Percentiles rank a stretch among this genome's conserved stretches.
These are phyloP conservation scores for Beauveria sp. DNA, from an alignment of 2,329 filamentous ascomycete species.

Conservation along the genomic window DNA sequence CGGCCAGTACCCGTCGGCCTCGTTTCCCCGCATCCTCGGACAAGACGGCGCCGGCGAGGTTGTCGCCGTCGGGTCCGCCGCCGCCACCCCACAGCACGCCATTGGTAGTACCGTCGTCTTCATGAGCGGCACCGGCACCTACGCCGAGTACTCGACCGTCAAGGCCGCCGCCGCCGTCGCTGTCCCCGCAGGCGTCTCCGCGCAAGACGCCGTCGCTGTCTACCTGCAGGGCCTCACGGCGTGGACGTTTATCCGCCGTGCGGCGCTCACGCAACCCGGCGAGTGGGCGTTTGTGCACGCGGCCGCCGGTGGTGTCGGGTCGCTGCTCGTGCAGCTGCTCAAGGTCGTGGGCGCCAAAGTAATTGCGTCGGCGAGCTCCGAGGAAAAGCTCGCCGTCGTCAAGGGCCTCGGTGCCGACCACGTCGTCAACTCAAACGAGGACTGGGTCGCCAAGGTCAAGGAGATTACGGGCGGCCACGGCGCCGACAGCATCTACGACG, in stretches of 20 bases:
- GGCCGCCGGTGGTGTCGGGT: constrained; percentile 74
- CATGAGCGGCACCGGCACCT: constrained; percentile 41
- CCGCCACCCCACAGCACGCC: constrained; percentile 45
- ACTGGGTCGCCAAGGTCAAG: constrained; percentile 48
- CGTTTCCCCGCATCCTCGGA: constrained; percentile 67
- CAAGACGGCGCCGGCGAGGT: constrained; percentile 71
- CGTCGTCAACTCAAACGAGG: constrained; percentile 62
- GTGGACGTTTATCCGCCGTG: constrained; percentile 69
- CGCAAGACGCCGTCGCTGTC: constrained; percentile 58
- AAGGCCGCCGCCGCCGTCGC: constrained; percentile 47
- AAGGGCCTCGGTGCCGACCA: constrained; percentile 63
- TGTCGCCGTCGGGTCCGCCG: constrained; percentile 46
- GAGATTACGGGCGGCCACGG: constrained; percentile 67
- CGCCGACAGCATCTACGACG: constrained; percentile 73
- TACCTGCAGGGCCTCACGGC: constrained; percentile 81
- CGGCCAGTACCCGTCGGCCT: constrained; percentile 65
- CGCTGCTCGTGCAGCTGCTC: constrained; percentile 69
- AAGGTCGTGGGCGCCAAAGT: constrained; percentile 63
- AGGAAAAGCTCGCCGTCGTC: constrained; percentile 65
- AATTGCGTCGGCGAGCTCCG: constrained; percentile 70
- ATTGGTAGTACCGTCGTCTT: constrained; percentile 67
- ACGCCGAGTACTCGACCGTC: constrained; percentile 50
- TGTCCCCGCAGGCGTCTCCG: constrained; percentile 54
- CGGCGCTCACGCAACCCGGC: constrained; percentile 64
- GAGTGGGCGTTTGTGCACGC: constrained; percentile 83